Conservation (phyloP, 73 alveolate genomes). For the Paramecium caudatum region DNA sequence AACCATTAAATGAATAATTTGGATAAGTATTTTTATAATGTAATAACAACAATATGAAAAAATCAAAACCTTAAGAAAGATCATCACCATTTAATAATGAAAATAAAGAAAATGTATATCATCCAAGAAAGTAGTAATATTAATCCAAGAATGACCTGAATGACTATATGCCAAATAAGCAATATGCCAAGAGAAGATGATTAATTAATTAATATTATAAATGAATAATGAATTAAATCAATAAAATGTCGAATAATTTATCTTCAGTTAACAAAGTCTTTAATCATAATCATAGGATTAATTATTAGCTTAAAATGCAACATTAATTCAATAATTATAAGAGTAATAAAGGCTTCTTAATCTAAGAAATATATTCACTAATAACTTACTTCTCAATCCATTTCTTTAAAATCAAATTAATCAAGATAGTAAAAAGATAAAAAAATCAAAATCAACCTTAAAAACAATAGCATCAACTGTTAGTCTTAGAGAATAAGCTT, state of each 20-base stretch:
- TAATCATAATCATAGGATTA: neutral
- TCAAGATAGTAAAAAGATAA: neutral
- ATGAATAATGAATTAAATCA: neutral
- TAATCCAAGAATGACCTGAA: constrained; percentile 4
- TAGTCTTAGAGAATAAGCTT: constrained; percentile 38
- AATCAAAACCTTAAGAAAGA: constrained; percentile 23
- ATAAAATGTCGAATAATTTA: neutral
- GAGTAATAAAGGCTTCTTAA: neutral
- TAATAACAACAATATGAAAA: constrained; percentile 28
- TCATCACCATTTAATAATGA: constrained; percentile 27
- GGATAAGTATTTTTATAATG: constrained; percentile 37
- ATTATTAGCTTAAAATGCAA: constrained; percentile 12
- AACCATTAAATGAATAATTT: constrained; percentile 62
- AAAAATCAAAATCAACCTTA: neutral
- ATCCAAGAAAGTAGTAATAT: constrained; percentile 12
- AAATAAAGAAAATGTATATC: constrained; percentile 25
- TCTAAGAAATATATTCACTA: neutral
- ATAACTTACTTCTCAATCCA: neutral
- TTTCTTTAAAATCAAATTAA: neutral
- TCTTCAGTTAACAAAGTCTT: too few relatives aligned
- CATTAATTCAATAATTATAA: neutral
- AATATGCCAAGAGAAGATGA: constrained; percentile 21
- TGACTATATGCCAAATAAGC: neutral
- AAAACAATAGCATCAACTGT: neutral
- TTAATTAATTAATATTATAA: neutral